Conservation (phyloP, 1,284 basidiomycete species). For the Cutaneotrichosporon curvatum region DNA sequence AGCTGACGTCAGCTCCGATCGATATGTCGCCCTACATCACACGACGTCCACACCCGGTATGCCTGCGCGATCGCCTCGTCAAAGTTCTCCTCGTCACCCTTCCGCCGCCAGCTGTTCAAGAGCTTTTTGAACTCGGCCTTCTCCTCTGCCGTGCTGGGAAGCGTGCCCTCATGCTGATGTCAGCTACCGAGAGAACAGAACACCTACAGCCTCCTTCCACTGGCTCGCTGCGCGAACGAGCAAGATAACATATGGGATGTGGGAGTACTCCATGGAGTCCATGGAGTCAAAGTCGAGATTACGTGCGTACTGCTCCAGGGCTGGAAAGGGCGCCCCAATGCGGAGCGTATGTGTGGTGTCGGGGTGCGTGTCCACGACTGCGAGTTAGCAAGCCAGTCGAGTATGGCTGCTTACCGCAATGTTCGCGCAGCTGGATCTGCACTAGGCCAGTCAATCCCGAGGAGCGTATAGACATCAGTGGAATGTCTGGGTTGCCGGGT, state of each 20-base stretch:
- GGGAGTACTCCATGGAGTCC: conserved; percentile 77
- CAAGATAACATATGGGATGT: conserved; percentile 79
- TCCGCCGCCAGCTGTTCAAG: conserved; percentile 44
- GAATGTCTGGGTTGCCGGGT: conserved; percentile 49
- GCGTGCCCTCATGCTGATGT: conserved; percentile 25
- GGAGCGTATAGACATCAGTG: conserved; percentile 68
- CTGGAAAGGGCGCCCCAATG: conserved; percentile 81
- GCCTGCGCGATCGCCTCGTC: conserved; percentile 82
- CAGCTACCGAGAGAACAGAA: background rate
- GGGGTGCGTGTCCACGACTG: conserved; percentile 89
- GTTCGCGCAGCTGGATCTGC: conserved; percentile 76
- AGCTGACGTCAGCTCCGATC: conserved; percentile 44
- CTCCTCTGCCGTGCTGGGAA: conserved; percentile 53
- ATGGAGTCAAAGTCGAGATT: conserved; percentile 64
- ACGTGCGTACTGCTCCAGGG: conserved; percentile 64
- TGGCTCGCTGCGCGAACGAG: conserved; percentile 72
- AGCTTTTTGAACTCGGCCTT: conserved; percentile 69
- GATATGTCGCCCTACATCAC: conserved; percentile 47
- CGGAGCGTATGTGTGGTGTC: conserved; percentile 76
- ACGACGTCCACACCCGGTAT: conserved; percentile 64
- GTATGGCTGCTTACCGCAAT: conserved; percentile 57
- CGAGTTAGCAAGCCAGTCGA: background rate
- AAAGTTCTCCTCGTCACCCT: conserved; percentile 89
- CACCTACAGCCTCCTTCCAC: conserved; percentile 58
- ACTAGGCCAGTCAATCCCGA: conserved; percentile 85